phyloP scores from a whole-genome alignment of 352 stramenopile species.

The Globisporangium perplexum region DNA sequence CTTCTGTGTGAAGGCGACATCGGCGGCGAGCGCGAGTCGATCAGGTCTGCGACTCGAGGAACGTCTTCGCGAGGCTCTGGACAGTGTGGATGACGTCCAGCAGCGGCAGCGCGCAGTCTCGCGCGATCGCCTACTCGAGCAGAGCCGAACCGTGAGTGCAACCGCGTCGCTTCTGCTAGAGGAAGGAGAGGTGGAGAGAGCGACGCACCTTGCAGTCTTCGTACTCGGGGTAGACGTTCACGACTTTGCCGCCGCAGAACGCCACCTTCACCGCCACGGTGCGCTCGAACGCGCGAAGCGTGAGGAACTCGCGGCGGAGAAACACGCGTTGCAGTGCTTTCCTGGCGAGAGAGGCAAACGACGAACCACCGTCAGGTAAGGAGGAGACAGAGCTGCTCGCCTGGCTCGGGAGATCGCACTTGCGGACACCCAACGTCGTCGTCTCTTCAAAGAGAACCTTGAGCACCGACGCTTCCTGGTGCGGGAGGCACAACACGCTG shows the following conservation, averaged over 20 bases:
- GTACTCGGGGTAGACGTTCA: slow-evolving; percentile 81
- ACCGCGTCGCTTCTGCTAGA: too few relatives aligned
- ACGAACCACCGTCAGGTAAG: neutral
- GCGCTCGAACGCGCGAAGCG: slow-evolving; percentile 33
- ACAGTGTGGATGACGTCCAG: slow-evolving; percentile 53
- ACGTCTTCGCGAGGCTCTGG: slow-evolving; percentile 28
- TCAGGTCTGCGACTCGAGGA: slow-evolving; percentile 1
- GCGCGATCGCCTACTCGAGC: slow-evolving; percentile 30
- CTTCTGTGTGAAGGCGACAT: too few relatives aligned
- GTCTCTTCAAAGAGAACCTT: slow-evolving; percentile 76
- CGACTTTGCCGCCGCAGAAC: slow-evolving; percentile 33
- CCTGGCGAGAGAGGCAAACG: slow-evolving; percentile 14
- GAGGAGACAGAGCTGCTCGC: neutral
- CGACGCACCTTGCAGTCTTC: slow-evolving; percentile 67
- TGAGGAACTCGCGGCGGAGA: slow-evolving; percentile 48
- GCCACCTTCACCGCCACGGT: slow-evolving; percentile 58
- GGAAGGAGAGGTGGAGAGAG: neutral
- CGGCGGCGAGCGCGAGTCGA: too few relatives aligned
- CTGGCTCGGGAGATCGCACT: slow-evolving; percentile 20
- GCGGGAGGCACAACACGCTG: slow-evolving; percentile 69
- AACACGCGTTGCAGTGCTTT: slow-evolving; percentile 51
- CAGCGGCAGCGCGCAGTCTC: slow-evolving; percentile 32
- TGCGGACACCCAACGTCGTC: slow-evolving; percentile 85
- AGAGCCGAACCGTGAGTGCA: slow-evolving; percentile 1
- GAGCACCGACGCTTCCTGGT: slow-evolving; percentile 52